phyloP scores from a whole-genome alignment of 257 asterid species.

The Nicotiana otophora region DNA sequence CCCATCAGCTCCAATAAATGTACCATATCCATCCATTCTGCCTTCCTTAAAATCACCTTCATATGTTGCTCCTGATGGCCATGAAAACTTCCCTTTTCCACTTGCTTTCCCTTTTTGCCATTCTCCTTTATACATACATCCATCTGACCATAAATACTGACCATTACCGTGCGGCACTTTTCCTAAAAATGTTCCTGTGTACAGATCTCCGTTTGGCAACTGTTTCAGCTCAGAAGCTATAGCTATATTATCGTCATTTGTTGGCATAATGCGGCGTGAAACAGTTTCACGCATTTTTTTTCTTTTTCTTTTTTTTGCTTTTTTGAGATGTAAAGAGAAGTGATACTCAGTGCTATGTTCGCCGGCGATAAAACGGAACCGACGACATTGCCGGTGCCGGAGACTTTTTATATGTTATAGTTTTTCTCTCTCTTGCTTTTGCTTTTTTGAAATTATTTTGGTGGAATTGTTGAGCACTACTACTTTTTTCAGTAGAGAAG shows the following conservation, averaged over 20 bases:
- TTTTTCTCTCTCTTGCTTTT: background rate
- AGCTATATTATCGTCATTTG: background rate
- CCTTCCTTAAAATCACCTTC: constrained; percentile 21
- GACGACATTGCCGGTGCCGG: background rate
- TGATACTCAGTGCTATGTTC: background rate
- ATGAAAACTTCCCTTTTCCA: constrained; percentile 19
- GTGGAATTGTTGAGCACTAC: constrained; percentile 8
- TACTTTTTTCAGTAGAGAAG: background rate
- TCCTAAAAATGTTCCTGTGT: constrained; percentile 7
- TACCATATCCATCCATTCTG: constrained; percentile 17
- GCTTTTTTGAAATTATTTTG: background rate
- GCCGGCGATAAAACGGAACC: background rate
- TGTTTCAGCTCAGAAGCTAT: background rate
- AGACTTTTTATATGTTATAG: background rate
- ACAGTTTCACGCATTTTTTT: background rate
- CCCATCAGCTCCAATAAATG: constrained; percentile 15
- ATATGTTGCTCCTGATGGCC: constrained; percentile 19
- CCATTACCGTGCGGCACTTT: constrained; percentile 17
- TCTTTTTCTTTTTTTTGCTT: background rate
- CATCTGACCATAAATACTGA: constrained; percentile 17
- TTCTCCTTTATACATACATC: constrained; percentile 21
- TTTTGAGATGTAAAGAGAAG: background rate
- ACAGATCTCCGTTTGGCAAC: constrained; percentile 14
- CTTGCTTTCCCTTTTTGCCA: constrained; percentile 14
- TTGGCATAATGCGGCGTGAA: background rate